These are phyloP conservation scores for Spencermartinsiella ligniputridi DNA, from an alignment of 1,139 yeast genomes.

Conservation along the genomic window DNA sequence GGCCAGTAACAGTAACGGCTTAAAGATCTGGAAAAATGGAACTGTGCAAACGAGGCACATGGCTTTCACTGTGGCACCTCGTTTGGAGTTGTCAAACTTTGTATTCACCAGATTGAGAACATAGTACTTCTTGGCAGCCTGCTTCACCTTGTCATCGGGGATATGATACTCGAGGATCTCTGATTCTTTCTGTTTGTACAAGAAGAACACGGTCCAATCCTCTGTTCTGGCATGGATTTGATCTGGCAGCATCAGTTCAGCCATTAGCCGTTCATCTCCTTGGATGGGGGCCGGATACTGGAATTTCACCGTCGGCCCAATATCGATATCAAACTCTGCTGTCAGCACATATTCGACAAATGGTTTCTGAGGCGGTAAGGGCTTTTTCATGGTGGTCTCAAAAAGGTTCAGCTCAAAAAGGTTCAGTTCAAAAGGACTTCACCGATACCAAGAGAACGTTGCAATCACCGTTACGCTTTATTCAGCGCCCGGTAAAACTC, in stretches of 20 bases:
- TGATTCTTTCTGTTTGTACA: constrained; percentile 36
- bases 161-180: constrained; percentile 29
- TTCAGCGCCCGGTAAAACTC: too few species aligned
- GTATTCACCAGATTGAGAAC: constrained; percentile 56
- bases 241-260: constrained; percentile 64
- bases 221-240: constrained; percentile 58
- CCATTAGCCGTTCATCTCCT: constrained; percentile 40
- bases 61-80: constrained; percentile 57
- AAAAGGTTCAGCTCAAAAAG: too few species aligned
- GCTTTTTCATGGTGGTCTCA: neutral
- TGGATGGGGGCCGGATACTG: constrained; percentile 51
- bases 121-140: constrained; percentile 43
- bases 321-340: constrained; percentile 60
- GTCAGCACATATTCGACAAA: constrained; percentile 35
- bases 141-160: constrained; percentile 22
- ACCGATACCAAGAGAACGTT: too few species aligned
- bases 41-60: constrained; percentile 51
- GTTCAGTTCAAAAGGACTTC: too few species aligned
- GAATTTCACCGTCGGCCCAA: constrained; percentile 53
- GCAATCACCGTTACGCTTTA: too few species aligned
- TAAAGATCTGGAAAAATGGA: constrained; percentile 52
- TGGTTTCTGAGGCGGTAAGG: neutral
- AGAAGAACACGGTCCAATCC: constrained; percentile 56
- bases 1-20: constrained; percentile 53
- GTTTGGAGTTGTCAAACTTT: constrained; percentile 41